Base-by-base conservation (phyloP, 2,329 filamentous ascomycete species). In the Ciborinia camelliae region DNA sequence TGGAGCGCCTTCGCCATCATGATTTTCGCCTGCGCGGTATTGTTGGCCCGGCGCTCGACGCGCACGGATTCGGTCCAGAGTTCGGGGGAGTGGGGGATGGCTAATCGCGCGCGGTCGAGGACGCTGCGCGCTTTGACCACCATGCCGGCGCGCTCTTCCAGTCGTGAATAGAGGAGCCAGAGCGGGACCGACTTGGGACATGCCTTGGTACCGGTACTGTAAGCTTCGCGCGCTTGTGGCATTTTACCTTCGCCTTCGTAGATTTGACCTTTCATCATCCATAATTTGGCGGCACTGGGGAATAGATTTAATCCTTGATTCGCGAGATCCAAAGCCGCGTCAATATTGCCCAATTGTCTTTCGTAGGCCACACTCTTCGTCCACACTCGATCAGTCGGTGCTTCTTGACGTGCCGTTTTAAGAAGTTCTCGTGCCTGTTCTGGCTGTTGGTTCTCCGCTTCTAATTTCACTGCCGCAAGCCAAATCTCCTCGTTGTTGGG, bases 181-280 rank as follows among this genome's bases (percentile, higher is more conserved):
- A 99, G 82, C 1, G 92, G 86, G 0, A 96, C 89, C 0, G 92
- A 94, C 68, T 88, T 87, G 3, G 93, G 87, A 64, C 92, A 94
- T 0, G 91, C 91, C 73, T 95, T 90, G 48, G 94, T 96, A 43
- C 95, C 95, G 5, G 91, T 89, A 66, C 86, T 86, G 77, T 95
- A 98, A 0, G 94, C 92, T 76, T 98, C 92, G 54, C 95, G 87
- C 3, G 95, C 95, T 77, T 95, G 90, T 0, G 90, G 88, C 18
- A 90, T 79, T 78, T 92, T 92, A 71, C 85, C 88, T 54, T 92
- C 84, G 51, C 88, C 84, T 74, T 97, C 90, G 81, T 99, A 99
- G 68, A 98, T 95, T 75, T 99, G 95, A 0, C 96, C 95, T 79
- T 99, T 99, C 81, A 97, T 91, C 90, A 98, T 97, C 89, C 94